phyloP scores from a whole-genome alignment of 495 filamentous ascomycete species.

The Zalerion maritima region DNA sequence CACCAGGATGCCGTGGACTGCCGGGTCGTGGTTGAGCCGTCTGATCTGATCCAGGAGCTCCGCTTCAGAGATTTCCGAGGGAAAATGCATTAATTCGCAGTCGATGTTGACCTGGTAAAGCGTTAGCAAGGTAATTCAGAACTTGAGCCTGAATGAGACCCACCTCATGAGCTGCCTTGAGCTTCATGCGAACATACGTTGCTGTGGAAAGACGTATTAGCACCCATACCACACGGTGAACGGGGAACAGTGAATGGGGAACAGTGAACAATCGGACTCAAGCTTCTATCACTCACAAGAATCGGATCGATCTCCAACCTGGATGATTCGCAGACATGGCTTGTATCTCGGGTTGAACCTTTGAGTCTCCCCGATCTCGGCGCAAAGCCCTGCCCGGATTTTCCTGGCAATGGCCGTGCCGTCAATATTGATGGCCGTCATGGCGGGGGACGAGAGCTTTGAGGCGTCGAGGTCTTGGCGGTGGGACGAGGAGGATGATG shows the following conservation, averaged over 20 bases:
- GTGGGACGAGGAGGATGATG: too few species aligned
- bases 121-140: too few species aligned
- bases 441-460: conserved; percentile 45
- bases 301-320: conserved; percentile 86
- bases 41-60: conserved; percentile 74
- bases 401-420: conserved; percentile 84
- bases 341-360: conserved; percentile 69
- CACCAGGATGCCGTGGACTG: conserved; percentile 84
- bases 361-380: conserved; percentile 69
- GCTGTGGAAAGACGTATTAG: conserved; percentile 35
- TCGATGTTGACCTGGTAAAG: conserved; percentile 63
- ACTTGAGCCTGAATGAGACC: too few species aligned
- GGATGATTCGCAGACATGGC: conserved; percentile 81
- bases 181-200: conserved; percentile 99
- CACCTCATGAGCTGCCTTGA: conserved; percentile 93
- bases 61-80: conserved; percentile 64
- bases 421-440: conserved; percentile 86
- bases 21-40: conserved; percentile 71
- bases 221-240: too few species aligned
- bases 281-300: conserved; percentile 65
- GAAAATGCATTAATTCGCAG: conserved; percentile 71
- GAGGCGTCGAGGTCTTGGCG: neutral
- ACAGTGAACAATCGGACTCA: conserved; percentile 4
- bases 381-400: conserved; percentile 65
- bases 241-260: too few species aligned